Percentiles rank a stretch among this genome's conserved stretches.
phyloP scores from a whole-genome alignment of 2,329 filamentous ascomycete genomes.

The Fusarium nanum region DNA sequence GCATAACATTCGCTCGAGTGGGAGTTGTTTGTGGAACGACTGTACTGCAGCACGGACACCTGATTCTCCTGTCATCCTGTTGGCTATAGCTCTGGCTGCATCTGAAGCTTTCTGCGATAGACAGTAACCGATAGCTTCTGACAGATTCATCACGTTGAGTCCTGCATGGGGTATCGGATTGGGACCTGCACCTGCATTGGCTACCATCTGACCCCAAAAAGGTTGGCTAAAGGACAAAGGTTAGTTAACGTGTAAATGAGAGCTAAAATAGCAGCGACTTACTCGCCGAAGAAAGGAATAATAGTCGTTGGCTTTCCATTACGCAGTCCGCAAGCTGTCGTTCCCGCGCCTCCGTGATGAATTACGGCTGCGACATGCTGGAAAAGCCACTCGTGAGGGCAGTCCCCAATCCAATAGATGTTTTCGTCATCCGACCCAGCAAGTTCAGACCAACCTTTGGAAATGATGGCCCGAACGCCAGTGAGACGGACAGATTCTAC shows the following conservation, averaged over 20 bases:
- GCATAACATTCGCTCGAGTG: not conserved
- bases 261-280: not conserved
- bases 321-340: fast-evolving
- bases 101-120: not conserved
- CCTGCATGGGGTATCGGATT: not conserved
- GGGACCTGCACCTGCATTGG: not conserved
- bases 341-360: not conserved
- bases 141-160: not conserved
- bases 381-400: not conserved
- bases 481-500: not conserved
- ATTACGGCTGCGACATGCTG: not conserved
- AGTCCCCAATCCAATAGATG: not conserved
- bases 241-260: not conserved
- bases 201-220: not conserved
- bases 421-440: not conserved
- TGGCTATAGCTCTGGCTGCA: not conserved
- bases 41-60: not conserved
- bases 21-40: not conserved
- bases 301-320: not conserved
- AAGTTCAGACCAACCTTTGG: not conserved
- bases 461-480: not conserved
- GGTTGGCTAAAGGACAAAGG: not conserved
- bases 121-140: not conserved
- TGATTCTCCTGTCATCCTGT: not conserved
- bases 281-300: not conserved